Percentiles rank a stretch among this genome's conserved stretches.
Evolutionary conservation across 768 basidiomycete species (phyloP).

Genomic region (Obba rivulosa): DNA sequence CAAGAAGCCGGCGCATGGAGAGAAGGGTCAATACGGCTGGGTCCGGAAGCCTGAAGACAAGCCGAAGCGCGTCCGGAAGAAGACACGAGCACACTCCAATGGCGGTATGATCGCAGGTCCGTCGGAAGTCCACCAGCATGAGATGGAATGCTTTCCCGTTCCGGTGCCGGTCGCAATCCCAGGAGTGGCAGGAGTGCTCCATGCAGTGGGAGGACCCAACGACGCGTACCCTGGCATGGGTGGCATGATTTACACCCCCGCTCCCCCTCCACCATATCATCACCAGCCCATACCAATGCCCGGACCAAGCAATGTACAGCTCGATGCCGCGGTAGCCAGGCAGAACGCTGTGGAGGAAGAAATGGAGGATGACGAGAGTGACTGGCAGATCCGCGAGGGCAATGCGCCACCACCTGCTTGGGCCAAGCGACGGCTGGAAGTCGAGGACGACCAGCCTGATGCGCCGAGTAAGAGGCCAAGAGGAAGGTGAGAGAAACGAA

Average conservation of each 20-base stretch:
- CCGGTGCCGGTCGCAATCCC: constrained; percentile 15
- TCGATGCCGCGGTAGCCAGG: constrained; percentile 29
- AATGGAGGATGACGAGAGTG: constrained; percentile 56
- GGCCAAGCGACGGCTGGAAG: constrained; percentile 51
- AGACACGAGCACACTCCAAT: constrained; percentile 8
- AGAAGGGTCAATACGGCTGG: constrained; percentile 81
- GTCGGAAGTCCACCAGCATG: constrained; percentile 1
- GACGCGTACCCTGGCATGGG: constrained; percentile 5
- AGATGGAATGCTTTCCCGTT: constrained; percentile 13
- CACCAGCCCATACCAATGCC: constrained; percentile 5
- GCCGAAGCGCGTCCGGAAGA: constrained; percentile 33
- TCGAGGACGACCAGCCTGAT: constrained; percentile 29
- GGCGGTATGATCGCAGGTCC: constrained; percentile 3
- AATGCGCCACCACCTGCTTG: constrained; percentile 56
- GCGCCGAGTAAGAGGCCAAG: constrained; percentile 39
- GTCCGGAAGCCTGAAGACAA: constrained; percentile 73
- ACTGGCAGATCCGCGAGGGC: constrained; percentile 66
- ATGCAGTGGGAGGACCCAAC: constrained; percentile 5
- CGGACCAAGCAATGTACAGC: constrained; percentile 12
- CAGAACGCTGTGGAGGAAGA: constrained; percentile 58
- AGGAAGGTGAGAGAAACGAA: constrained; percentile 30
- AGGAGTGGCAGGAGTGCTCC: constrained; percentile 9
- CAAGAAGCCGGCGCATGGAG: constrained; percentile 62
- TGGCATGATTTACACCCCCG: neutral
- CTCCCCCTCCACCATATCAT: constrained; percentile 7